Conservation (phyloP, 306 rosid species). For the Delonix regia region DNA sequence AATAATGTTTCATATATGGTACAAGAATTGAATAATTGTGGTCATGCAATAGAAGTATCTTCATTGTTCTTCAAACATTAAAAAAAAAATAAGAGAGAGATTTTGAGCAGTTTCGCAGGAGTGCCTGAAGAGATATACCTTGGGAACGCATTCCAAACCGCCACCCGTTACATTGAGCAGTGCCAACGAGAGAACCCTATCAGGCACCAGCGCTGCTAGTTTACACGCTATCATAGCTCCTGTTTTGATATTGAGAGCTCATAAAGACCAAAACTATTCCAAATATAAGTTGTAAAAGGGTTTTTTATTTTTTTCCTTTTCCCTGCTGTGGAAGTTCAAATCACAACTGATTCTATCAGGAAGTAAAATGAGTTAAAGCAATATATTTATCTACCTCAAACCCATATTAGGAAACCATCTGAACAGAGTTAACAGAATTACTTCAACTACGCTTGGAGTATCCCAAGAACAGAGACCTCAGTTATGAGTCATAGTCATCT, state of each 20-base stretch:
- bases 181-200: conserved; percentile 82
- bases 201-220: conserved; percentile 87
- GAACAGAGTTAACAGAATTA: not conserved
- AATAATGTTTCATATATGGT: not conserved
- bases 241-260: conserved; percentile 34
- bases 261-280: conserved; percentile 13
- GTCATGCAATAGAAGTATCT: not conserved
- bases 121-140: conserved; percentile 49
- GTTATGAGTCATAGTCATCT: not conserved
- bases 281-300: not conserved
- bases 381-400: not conserved
- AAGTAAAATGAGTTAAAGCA: not conserved
- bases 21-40: not conserved
- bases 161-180: conserved; percentile 92
- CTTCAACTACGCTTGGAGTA: not conserved
- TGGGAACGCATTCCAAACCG: conserved; percentile 89
- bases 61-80: not conserved
- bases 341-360: not conserved
- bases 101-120: not conserved
- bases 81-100: conserved; percentile 19
- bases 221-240: conserved; percentile 96
- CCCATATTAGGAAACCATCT: not conserved
- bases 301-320: not conserved
- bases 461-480: not conserved
- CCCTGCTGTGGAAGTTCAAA: not conserved